These are phyloP conservation scores for Podospora bellae-mahoneyi DNA, from an alignment of 495 filamentous ascomycete genomes.

Conservation along the genomic window DNA sequence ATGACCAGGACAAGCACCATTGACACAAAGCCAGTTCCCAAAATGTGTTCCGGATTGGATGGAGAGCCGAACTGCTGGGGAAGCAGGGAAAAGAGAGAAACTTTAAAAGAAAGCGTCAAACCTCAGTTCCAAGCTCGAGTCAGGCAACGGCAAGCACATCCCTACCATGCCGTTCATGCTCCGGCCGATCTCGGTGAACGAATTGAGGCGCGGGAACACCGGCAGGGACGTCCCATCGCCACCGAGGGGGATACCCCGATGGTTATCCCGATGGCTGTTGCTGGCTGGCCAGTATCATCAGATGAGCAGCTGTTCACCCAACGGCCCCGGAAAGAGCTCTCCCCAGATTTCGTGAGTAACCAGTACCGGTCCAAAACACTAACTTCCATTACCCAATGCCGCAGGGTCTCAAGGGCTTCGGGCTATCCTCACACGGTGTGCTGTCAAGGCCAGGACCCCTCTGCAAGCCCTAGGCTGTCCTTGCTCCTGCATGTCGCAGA, in stretches of 20 bases:
- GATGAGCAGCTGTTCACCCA: background rate
- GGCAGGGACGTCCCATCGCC: constrained; percentile 7
- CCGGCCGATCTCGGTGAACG: constrained; percentile 1
- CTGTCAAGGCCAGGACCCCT: background rate
- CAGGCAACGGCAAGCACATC: constrained; percentile 4
- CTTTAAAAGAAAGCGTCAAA: constrained; percentile 7
- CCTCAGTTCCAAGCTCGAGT: constrained; percentile 1
- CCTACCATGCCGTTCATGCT: background rate
- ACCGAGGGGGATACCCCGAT: background rate
- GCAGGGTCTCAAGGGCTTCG: background rate
- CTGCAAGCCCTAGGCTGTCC: background rate
- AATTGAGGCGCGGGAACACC: background rate
- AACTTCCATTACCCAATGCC: background rate
- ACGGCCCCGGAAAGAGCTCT: background rate
- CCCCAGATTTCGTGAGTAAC: background rate
- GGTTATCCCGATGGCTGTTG: background rate
- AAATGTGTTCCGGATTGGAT: background rate
- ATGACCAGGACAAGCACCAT: constrained; percentile 1
- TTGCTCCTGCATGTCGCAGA: background rate
- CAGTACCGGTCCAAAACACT: no score
- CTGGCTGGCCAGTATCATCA: background rate
- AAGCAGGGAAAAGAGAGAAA: background rate
- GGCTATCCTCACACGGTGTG: background rate
- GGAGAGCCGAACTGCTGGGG: background rate
- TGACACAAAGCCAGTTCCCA: background rate